Evolutionary conservation across 139 green algal genomes (phyloP), one percentile per base, ranked within the genome.

Genomic region (Marvania coccoides): DNA sequence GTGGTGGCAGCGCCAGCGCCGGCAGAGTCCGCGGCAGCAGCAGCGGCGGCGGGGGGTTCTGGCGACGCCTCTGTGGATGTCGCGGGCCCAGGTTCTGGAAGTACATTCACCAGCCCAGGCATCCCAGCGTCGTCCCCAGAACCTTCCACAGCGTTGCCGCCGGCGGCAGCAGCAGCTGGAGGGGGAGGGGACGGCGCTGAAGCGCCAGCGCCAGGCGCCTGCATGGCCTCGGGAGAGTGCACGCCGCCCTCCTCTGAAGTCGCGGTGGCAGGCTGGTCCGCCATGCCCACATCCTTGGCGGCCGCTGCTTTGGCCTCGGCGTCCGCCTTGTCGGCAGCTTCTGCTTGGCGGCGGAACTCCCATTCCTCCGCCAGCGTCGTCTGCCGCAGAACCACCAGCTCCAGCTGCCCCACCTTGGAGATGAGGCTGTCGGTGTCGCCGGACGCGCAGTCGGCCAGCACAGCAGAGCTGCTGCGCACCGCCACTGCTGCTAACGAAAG

Each of bases 331-430:
- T 56, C 69, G 9, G 35, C 58, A 3, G 53, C 71, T 14, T 47
- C 31, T 5, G 35, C 64, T 6, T 66, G 57, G 37, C 63, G 45
- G 60, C 74, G 64, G 34, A 47, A 36, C 65, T 65, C 61, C 66
- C 58, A 71, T 1, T 69, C 67, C 58, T 88, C 85, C 9, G 82
- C 73, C 3, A 80, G 58, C 8, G 81, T 74, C 6, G 80, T 70
- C 79, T 93, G 87, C 57, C 54, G 60, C 61, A 91, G 69, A 34
- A 93, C 58, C 7, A 71, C 35, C 12, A 84, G 73, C 71, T 95
- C 81, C 51, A 95, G 71, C 28, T 81, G 56, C 2, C 84, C 87
- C 62, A 94, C 70, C 45, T 47, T 65, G 4, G 78, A 61, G 45
- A 90, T 67, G 24, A 87, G 58, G 5, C 66, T 73, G 13, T 72